Evolutionary conservation across 2,329 filamentous ascomycete species (phyloP).

Genomic region (Xylariaceae sp.): DNA sequence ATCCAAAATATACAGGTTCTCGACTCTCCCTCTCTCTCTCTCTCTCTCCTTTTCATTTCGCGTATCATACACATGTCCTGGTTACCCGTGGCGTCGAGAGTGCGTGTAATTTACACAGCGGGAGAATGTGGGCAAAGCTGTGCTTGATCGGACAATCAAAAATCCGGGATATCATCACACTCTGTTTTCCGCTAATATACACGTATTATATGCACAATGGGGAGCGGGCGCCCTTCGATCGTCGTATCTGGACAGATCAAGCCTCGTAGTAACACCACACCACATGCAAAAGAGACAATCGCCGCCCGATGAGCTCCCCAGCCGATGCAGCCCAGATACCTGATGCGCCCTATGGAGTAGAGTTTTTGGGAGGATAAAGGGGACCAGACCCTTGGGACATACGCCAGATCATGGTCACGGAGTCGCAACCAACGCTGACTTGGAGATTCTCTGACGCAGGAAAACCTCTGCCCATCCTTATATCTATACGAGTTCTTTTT

Average conservation of each 20-base stretch:
- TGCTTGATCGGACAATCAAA: background rate
- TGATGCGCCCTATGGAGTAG: conserved; percentile 14
- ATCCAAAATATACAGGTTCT: no score
- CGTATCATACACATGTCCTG: no score
- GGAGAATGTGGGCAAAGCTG: background rate
- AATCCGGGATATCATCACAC: conserved; percentile 11
- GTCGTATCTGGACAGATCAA: conserved; percentile 5
- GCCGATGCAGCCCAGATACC: conserved; percentile 10
- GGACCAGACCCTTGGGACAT: background rate
- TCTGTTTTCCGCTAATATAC: conserved; percentile 24
- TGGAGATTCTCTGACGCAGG: conserved; percentile 2
- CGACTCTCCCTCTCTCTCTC: no score
- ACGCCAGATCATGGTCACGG: background rate
- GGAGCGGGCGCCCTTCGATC: conserved; percentile 5
- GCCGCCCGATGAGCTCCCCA: conserved; percentile 3
- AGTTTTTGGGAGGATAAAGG: conserved; percentile 9
- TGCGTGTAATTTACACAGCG: no score
- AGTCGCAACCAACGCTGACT: conserved; percentile 7
- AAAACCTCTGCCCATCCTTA: conserved; percentile 3
- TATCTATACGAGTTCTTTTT: conserved; percentile 7
- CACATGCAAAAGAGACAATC: conserved; percentile 13
- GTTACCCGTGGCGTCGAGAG: no score
- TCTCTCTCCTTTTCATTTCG: no score
- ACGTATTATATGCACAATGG: conserved; percentile 22
- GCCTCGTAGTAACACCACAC: conserved; percentile 5